phyloP scores from a whole-genome alignment of 768 basidiomycete species.

The Lactarius quietus region DNA sequence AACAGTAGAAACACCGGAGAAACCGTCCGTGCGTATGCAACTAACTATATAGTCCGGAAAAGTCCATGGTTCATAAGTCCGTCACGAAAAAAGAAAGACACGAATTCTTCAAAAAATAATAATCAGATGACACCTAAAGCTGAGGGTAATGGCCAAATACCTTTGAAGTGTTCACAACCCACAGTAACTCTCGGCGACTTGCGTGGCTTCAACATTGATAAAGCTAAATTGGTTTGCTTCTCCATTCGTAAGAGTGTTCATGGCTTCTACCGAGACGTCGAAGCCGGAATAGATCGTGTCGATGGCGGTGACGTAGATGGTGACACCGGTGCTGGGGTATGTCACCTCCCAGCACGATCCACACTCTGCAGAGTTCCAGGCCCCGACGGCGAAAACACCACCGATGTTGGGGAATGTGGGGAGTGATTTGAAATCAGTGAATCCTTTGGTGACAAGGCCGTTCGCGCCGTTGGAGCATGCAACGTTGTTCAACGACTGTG shows the following conservation, averaged over 20 bases:
- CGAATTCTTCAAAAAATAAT: background rate
- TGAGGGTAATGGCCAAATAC: background rate
- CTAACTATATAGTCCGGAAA: background rate
- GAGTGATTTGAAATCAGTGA: constrained; percentile 21
- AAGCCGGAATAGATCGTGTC: constrained; percentile 37
- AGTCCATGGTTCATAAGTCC: background rate
- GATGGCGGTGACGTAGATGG: constrained; percentile 31
- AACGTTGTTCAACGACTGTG: constrained; percentile 14
- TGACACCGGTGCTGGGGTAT: constrained; percentile 21
- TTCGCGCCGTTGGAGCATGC: constrained; percentile 29
- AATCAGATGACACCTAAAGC: background rate
- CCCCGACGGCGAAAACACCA: constrained; percentile 31
- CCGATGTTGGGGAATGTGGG: constrained; percentile 26
- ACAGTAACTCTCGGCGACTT: background rate
- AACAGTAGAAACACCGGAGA: background rate
- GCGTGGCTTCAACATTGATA: constrained; percentile 1
- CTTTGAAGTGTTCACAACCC: background rate
- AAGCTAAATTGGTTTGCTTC: background rate
- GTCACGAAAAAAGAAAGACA: background rate
- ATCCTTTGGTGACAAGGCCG: constrained; percentile 27
- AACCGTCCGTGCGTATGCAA: background rate
- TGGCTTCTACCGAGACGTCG: constrained; percentile 48
- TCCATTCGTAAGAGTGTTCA: constrained; percentile 47
- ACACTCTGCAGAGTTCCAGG: constrained; percentile 31
- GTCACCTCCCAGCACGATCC: constrained; percentile 27